These are phyloP conservation scores for Dalbergia oliveri DNA, from an alignment of 306 rosid genomes.

Conservation along the genomic window DNA sequence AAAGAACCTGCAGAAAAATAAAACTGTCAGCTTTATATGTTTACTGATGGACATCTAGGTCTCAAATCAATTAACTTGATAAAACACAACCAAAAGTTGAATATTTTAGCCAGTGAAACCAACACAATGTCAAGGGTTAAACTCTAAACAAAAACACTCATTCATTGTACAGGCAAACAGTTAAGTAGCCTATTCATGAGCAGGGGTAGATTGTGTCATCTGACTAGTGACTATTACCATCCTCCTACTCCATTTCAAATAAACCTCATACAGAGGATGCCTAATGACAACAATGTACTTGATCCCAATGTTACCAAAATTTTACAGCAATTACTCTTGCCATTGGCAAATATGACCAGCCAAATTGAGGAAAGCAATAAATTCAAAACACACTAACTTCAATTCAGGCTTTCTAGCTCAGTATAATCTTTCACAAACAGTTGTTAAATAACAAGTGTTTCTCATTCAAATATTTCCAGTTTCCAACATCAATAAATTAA, in stretches of 20 bases:
- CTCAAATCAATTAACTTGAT: slow-evolving; percentile 12
- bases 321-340: slow-evolving; percentile 24
- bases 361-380: slow-evolving; percentile 16
- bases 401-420: slow-evolving; percentile 15
- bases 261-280: not conserved
- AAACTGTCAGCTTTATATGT: slow-evolving; percentile 7
- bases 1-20: slow-evolving; percentile 77
- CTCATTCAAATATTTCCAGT: not conserved
- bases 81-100: not conserved
- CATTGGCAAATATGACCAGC: slow-evolving; percentile 29
- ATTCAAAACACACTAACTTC: not conserved
- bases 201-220: slow-evolving; percentile 4
- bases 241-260: not conserved
- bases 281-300: slow-evolving; percentile 7
- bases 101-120: slow-evolving; percentile 14
- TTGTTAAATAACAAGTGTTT: not conserved
- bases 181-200: slow-evolving; percentile 2
- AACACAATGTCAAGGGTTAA: not conserved
- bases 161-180: slow-evolving; percentile 3
- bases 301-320: slow-evolving; percentile 8
- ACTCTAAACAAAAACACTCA: not conserved
- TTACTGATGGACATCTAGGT: slow-evolving; percentile 1
- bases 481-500: not conserved
- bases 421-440: slow-evolving; percentile 25
- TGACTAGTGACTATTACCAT: not conserved